phyloP scores from a whole-genome alignment of 768 basidiomycete genomes.

The Trametes elegans region DNA sequence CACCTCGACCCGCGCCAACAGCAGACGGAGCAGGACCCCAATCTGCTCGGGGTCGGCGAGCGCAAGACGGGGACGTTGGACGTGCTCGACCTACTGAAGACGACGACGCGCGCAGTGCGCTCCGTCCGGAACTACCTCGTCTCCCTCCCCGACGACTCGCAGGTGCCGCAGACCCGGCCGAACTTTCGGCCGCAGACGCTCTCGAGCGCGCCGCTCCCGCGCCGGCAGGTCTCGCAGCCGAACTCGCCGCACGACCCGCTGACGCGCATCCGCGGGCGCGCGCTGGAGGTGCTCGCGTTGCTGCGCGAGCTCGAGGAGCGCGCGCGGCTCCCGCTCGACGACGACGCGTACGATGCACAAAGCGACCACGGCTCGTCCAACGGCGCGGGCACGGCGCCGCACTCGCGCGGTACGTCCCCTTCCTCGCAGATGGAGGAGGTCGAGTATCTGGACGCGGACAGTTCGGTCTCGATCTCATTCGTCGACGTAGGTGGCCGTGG shows the following conservation, averaged over 20 bases:
- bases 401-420: conserved; percentile 21
- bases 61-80: conserved; percentile 39
- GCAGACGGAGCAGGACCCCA: conserved; percentile 17
- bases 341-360: conserved; percentile 81
- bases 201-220: conserved; percentile 32
- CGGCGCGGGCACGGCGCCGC: conserved; percentile 25
- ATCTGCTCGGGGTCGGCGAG: conserved; percentile 24
- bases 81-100: conserved; percentile 70
- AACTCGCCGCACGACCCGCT: conserved; percentile 55
- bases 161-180: conserved; percentile 29
- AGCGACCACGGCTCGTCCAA: conserved; percentile 58
- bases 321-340: conserved; percentile 69
- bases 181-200: conserved; percentile 56
- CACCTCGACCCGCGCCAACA: conserved; percentile 35
- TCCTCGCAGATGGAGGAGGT: conserved; percentile 25
- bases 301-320: conserved; percentile 81
- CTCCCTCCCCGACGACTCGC: conserved; percentile 74
- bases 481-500: conserved; percentile 66
- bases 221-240: conserved; percentile 34
- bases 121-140: conserved; percentile 83
- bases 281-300: conserved; percentile 79
- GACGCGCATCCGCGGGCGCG: conserved; percentile 67
- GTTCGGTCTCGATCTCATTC: conserved; percentile 65
- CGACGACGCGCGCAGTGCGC: conserved; percentile 77
- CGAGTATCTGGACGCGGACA: conserved; percentile 48